Evolutionary conservation across 2,329 filamentous ascomycete genomes (phyloP).

Genomic region (Blastomyces silverae): DNA sequence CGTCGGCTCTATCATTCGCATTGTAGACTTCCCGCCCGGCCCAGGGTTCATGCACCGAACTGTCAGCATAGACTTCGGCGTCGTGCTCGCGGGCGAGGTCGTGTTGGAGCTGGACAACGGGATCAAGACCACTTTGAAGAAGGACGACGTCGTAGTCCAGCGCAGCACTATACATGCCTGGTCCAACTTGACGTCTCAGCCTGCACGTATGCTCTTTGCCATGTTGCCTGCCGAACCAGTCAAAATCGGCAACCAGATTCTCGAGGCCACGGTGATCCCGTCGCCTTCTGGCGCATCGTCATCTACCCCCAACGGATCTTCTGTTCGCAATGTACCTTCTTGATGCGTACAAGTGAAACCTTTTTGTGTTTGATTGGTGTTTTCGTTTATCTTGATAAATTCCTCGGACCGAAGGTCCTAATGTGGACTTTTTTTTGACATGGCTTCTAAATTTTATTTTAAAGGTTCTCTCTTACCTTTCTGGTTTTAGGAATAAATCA

Average conservation of each 20-base stretch:
- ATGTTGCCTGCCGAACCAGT: slow-evolving; percentile 19
- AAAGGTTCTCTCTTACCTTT: neutral
- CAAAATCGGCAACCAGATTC: slow-evolving; percentile 21
- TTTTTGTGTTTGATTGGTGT: neutral
- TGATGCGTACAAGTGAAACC: neutral
- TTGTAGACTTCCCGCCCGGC: slow-evolving; percentile 28
- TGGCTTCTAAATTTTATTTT: neutral
- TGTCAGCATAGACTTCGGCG: slow-evolving; percentile 29
- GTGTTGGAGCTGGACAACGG: slow-evolving; percentile 29
- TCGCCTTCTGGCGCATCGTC: neutral
- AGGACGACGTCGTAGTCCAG: slow-evolving; percentile 30
- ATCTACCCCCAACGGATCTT: neutral
- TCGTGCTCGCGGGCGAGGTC: slow-evolving; percentile 29
- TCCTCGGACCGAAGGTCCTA: neutral
- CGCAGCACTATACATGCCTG: slow-evolving; percentile 28
- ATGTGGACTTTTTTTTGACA: neutral
- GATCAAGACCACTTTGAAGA: slow-evolving; percentile 24
- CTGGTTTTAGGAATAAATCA: neutral
- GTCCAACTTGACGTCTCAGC: slow-evolving; percentile 22
- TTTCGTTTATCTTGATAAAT: neutral
- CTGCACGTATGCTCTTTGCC: slow-evolving; percentile 24
- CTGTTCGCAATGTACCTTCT: neutral
- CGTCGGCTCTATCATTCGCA: slow-evolving; percentile 23
- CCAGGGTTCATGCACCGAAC: slow-evolving; percentile 26
- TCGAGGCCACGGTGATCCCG: slow-evolving; percentile 21